Conservation (phyloP, 768 basidiomycete genomes). For the Inosperma sp. region DNA sequence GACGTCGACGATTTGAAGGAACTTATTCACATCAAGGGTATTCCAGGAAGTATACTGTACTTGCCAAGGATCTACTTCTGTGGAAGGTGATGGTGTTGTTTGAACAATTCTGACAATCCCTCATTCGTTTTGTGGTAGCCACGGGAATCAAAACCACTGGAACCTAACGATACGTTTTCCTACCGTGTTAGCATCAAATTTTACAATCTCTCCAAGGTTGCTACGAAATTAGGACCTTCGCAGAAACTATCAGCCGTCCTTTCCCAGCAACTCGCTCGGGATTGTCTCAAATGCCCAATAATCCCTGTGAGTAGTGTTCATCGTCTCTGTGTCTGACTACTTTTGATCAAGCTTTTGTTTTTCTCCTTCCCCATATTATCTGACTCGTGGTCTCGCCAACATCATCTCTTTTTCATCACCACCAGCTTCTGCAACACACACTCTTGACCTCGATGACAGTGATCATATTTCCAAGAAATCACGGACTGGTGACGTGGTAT, state of each 20-base stretch:
- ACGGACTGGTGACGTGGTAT: constrained; percentile 1
- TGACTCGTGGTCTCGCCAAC: not conserved
- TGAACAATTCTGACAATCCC: constrained; percentile 1
- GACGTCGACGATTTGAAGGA: constrained; percentile 1
- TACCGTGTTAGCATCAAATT: not conserved
- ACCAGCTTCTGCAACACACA: constrained; percentile 1
- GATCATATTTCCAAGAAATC: not conserved
- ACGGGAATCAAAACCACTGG: not conserved
- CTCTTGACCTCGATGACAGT: not conserved
- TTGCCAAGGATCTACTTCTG: constrained; percentile 4
- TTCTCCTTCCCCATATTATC: not conserved
- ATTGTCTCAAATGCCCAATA: not conserved
- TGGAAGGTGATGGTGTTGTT: not conserved
- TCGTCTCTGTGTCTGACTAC: not conserved
- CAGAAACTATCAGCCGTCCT: not conserved
- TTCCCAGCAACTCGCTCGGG: not conserved
- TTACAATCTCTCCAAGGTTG: not conserved
- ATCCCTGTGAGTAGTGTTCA: constrained; percentile 4
- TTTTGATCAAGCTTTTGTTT: constrained; percentile 1
- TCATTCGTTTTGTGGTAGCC: not conserved
- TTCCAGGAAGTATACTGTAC: constrained; percentile 1
- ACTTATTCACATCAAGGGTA: not conserved
- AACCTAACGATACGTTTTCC: not conserved
- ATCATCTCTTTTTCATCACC: not conserved
- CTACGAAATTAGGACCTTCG: not conserved